A percentile compares a stretch with the other conserved stretches of the same genome.
Conservation (phyloP, 768 basidiomycete genomes). For the Pleurotus platypus region DNA sequence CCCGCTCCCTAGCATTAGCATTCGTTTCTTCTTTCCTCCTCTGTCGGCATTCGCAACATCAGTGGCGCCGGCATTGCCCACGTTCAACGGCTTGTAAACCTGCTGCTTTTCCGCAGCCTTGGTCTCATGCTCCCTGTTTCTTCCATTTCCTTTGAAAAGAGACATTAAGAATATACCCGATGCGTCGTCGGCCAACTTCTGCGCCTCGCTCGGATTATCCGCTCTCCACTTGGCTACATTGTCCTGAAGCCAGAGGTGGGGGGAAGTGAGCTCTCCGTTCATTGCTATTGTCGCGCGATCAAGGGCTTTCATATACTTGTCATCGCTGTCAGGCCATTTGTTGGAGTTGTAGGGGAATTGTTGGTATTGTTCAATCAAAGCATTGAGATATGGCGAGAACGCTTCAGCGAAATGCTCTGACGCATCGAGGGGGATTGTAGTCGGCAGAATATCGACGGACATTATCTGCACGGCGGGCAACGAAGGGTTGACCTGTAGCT, state of each 20-base stretch:
- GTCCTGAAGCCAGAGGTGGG: constrained; percentile 57
- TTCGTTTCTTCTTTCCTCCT: constrained; percentile 46
- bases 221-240: constrained; percentile 43
- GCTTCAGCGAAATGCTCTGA: constrained; percentile 70
- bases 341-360: constrained; percentile 6
- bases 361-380: constrained; percentile 42
- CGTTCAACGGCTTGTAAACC: no score
- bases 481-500: constrained; percentile 38
- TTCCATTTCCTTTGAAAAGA: background rate
- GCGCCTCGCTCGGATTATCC: constrained; percentile 11
- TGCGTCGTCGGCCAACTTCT: background rate
- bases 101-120: no score
- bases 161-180: background rate
- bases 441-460: constrained; percentile 88
- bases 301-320: constrained; percentile 42
- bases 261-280: constrained; percentile 47
- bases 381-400: constrained; percentile 65
- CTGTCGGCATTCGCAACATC: background rate
- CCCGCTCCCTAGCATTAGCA: constrained; percentile 87
- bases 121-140: background rate
- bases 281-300: constrained; percentile 69
- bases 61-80: no score
- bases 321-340: background rate
- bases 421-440: constrained; percentile 79
- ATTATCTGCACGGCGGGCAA: constrained; percentile 72